These are phyloP conservation scores for Microcyclospora pomicola DNA, from an alignment of 2,329 filamentous ascomycete species.

Conservation along the genomic window DNA sequence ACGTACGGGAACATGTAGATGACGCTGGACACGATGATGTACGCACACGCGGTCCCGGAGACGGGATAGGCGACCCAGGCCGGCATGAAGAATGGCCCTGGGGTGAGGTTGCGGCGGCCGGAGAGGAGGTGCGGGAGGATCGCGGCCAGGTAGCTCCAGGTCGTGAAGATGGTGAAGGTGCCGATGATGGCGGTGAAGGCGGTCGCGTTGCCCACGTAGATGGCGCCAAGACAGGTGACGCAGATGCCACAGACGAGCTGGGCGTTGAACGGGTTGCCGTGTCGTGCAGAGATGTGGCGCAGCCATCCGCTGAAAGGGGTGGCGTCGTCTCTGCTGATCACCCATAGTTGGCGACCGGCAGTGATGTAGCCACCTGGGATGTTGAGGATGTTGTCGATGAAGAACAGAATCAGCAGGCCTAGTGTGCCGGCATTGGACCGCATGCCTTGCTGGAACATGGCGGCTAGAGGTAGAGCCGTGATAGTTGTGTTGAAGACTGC, in stretches of 20 bases:
- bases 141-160: conserved; percentile 47
- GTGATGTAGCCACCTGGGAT: conserved; percentile 46
- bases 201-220: conserved; percentile 52
- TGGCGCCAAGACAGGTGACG: conserved; percentile 45
- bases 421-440: conserved; percentile 27
- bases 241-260: conserved; percentile 37
- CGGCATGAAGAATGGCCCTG: conserved; percentile 46
- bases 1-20: conserved; percentile 42
- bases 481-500: conserved; percentile 33
- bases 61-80: conserved; percentile 36
- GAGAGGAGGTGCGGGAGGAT: conserved; percentile 39
- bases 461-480: conserved; percentile 43
- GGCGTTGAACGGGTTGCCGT: conserved; percentile 42
- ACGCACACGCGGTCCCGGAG: conserved; percentile 39
- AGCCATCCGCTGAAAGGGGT: conserved; percentile 39
- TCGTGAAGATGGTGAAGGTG: conserved; percentile 42
- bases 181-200: conserved; percentile 56
- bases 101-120: conserved; percentile 30
- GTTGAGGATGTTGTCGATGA: conserved; percentile 37
- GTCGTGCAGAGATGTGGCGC: conserved; percentile 31
- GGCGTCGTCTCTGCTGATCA: conserved; percentile 42
- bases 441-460: conserved; percentile 46
- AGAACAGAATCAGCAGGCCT: conserved; percentile 34
- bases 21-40: conserved; percentile 47
- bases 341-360: conserved; percentile 49